phyloP scores from a whole-genome alignment of 805 yeast genomes.

The Babjeviella inositovora region DNA sequence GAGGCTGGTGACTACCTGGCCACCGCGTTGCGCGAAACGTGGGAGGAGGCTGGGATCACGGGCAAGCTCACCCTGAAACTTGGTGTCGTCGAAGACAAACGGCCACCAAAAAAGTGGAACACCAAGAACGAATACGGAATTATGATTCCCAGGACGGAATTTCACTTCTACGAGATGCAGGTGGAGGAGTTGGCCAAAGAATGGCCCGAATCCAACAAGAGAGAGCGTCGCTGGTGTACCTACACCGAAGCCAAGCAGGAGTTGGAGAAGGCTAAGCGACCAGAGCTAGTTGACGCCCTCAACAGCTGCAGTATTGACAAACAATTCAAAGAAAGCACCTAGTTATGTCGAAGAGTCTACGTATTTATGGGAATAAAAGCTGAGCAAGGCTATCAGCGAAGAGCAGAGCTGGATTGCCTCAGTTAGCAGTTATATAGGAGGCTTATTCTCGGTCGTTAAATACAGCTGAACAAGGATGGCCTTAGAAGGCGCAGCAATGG shows the following conservation, averaged over 20 bases:
- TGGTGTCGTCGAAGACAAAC: constrained; percentile 50
- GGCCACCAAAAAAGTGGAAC: constrained; percentile 29
- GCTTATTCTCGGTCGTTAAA: too few relatives aligned
- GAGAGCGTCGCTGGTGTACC: constrained; percentile 66
- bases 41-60: constrained; percentile 94
- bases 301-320: constrained; percentile 33
- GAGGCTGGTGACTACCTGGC: constrained; percentile 30
- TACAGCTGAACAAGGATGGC: too few relatives aligned
- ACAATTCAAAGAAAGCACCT: too few relatives aligned
- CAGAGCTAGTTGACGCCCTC: constrained; percentile 52
- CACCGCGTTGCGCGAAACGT: constrained; percentile 76
- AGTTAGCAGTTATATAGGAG: too few relatives aligned
- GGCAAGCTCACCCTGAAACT: constrained; percentile 42
- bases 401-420: too few relatives aligned
- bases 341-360: too few relatives aligned
- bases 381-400: too few relatives aligned
- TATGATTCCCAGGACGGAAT: constrained; percentile 65
- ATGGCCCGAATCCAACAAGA: constrained; percentile 62
- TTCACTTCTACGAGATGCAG: constrained; percentile 71
- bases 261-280: constrained; percentile 37
- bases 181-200: constrained; percentile 33
- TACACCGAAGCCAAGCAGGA: constrained; percentile 53
- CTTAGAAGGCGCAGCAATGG: too few relatives aligned
- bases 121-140: constrained; percentile 9
- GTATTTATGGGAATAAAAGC: too few relatives aligned